Base-by-base conservation (phyloP, 2,329 filamentous ascomycete genomes). In the Alternaria arborescens region DNA sequence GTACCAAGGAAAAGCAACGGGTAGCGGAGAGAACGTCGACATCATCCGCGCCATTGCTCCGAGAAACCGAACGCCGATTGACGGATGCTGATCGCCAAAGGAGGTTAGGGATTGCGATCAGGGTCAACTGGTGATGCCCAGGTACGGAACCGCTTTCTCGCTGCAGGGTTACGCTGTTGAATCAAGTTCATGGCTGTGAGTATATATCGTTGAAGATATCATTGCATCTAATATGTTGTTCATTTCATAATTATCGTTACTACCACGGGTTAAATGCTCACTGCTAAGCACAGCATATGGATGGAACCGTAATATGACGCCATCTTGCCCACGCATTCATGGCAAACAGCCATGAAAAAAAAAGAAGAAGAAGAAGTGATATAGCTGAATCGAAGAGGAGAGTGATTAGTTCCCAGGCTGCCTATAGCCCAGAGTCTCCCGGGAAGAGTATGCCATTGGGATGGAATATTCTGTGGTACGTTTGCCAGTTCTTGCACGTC, bases 401-500 rank as follows among this genome's bases (percentile, higher is more conserved):
- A 24, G 8, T 3, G 3, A 12, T 32, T 20, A 26, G 7, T 36
- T 4, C 3, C 22, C 14, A 7, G 1, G 20, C 20, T 18, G 16
- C 4, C 46, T 50, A 48, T 32, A 68, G 53, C 6, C 66, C 66
- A 8, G 59, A 62, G 36, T 68, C 66, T n/a, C 66, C 66, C 14
- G 53, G 56, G 24, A 68, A 65, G 18, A 68, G 41, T 36, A 68
- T 65, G 3, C 66, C 66, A 16, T 58, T 55, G 5, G 56, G 53
- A 20, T 60, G 57, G 16, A 46, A 56, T 30, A 63, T 42, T 3
- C 43, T 36, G 8, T 53, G 34, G 11, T 52, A 67, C 18, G 30
- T 51, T 28, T 50, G 48, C 76, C 75, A 78, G 7, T 66, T 60
- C 46, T 60, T 63, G 52, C 77, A 78, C 8, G 67, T 67, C 18